Percentiles rank a stretch among this genome's conserved stretches.
Evolutionary conservation across 768 basidiomycete species (phyloP).

Genomic region (Xerocomus brunneocitrinus): DNA sequence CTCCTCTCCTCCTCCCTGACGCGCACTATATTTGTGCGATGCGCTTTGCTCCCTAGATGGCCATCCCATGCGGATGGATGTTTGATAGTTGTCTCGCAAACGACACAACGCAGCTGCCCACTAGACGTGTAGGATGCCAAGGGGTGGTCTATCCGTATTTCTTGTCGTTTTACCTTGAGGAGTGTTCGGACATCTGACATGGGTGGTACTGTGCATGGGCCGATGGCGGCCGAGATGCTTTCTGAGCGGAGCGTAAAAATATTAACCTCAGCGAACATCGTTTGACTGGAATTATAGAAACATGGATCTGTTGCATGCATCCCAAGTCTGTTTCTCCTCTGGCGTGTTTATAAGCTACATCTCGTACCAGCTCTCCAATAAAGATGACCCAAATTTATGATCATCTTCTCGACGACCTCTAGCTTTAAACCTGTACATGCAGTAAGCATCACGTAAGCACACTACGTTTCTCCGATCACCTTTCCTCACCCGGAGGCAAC

Average conservation of each 20-base stretch:
- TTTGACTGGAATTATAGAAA: no score
- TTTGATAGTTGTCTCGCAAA: slow-evolving; percentile 62
- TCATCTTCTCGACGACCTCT: no score
- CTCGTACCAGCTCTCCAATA: no score
- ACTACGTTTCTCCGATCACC: no score
- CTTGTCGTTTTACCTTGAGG: slow-evolving; percentile 79
- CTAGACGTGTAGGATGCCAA: slow-evolving; percentile 61
- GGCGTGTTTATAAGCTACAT: no score
- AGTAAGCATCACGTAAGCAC: no score
- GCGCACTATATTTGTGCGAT: slow-evolving; percentile 62
- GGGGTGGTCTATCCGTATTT: slow-evolving; percentile 67
- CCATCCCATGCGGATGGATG: slow-evolving; percentile 85
- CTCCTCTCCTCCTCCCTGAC: slow-evolving; percentile 51
- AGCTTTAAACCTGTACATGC: no score
- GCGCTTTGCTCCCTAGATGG: slow-evolving; percentile 76
- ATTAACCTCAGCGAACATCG: not conserved
- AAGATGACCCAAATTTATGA: no score
- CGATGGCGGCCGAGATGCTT: not conserved
- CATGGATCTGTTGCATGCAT: no score
- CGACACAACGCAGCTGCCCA: slow-evolving; percentile 66
- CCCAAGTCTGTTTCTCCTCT: no score
- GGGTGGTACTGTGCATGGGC: not conserved
- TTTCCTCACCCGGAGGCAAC: no score
- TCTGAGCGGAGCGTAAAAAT: not conserved
- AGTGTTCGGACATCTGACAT: slow-evolving; percentile 83